Base-by-base conservation (phyloP, 116 monocot species). In the Papilionanthe hybrid region DNA sequence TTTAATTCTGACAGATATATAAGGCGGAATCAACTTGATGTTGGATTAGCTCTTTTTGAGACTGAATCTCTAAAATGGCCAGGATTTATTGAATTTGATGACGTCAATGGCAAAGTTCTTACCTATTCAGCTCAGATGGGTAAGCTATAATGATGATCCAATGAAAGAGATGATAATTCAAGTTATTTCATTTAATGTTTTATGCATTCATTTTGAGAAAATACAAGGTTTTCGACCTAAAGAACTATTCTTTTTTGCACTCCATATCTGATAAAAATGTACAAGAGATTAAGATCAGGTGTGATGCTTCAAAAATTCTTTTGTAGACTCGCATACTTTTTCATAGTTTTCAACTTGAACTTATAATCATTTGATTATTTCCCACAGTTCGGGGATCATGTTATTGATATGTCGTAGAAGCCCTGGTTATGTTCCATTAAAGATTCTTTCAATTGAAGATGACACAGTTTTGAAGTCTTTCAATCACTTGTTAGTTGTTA, bases 211-310 rank as follows among this genome's bases (percentile, higher is more conserved):
- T 28, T 79, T 75, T 55, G 87, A 92, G 95, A 25, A 88, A 91
- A 27, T 95, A 95, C 89, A 95, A 95, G 86, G 89, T 92, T 49
- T 95, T 92, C 84, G 95, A 95, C 60, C 85, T 95, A 30, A 92
- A 92, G 80, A 95, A 95, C 80, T 92, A 92, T 83, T 80, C 83
- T 55, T 88, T 91, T 58, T 82, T 95, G 83, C 92, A 95, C 79
- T 92, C 89, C 3, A 92, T 92, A 80, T 92, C 88, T 0, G 92
- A 92, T 69, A 91, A 92, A 79, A 86, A 92, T 84, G 86, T 92
- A 22, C 91, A 92, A 80, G 95, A 92, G 84, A 91, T 92, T 57
- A 95, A 92, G 81, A 92, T 95, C 83, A 95, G 95, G 95, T 95
- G 73, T 19, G 60, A 58, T 73, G 48, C 56, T 79, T 48, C 79